A percentile compares a stretch with the other conserved stretches of the same genome.
Evolutionary conservation across 148 eudicot genomes (phyloP).

Genomic region (Persicaria maculosa): DNA sequence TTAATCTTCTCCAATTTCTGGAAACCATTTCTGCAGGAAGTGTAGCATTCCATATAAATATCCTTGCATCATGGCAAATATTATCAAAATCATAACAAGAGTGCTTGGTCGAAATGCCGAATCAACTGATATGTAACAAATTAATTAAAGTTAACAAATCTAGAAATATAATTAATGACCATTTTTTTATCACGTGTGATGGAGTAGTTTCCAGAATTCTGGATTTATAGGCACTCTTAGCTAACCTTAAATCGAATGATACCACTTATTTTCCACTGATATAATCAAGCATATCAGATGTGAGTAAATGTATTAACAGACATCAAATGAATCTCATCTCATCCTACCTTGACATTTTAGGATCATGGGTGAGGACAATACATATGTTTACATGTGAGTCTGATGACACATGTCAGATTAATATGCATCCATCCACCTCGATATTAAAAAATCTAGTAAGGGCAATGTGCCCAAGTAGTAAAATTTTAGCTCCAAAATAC

Average conservation of each 20-base stretch:
- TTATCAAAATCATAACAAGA: background rate
- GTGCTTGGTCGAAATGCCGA: background rate
- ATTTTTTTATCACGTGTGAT: background rate
- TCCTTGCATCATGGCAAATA: background rate
- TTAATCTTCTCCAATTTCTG: conserved; percentile 97
- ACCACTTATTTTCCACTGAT: background rate
- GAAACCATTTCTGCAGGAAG: conserved; percentile 71
- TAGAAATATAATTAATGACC: background rate
- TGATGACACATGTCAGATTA: background rate
- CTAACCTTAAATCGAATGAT: background rate
- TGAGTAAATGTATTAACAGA: background rate
- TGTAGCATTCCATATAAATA: background rate
- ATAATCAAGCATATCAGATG: background rate
- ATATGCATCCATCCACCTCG: too few species aligned
- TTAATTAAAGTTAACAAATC: background rate
- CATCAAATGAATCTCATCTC: background rate
- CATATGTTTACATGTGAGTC: background rate
- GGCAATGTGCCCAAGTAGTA: too few species aligned
- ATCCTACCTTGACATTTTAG: background rate
- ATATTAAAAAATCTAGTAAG: too few species aligned
- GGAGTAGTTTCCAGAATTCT: background rate
- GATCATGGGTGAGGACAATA: background rate
- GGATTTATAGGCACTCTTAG: too few species aligned
- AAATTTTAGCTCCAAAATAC: background rate
- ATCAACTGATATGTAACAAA: background rate